Base-by-base conservation (phyloP, 306 rosid species). In the Lathyrus tuberosus region DNA sequence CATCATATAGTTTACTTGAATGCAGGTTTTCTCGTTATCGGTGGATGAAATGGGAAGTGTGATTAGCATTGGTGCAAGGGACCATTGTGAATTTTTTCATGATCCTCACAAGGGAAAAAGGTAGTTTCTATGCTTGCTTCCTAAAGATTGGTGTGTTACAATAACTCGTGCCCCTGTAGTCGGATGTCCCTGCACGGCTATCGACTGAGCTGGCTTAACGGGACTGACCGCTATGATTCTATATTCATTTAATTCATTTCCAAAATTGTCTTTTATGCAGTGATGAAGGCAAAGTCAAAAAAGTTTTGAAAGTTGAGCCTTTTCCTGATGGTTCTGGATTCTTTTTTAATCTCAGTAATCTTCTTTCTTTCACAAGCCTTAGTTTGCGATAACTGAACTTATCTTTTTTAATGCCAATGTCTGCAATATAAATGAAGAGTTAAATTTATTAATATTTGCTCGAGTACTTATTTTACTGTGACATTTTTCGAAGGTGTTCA, bases 321-420 rank as follows among this genome's bases (percentile, higher is more conserved):
- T 85, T 90, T 70, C 94, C 93, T 0, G 98, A 93, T 63, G 91
- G 94, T 76, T 90, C 97, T 67, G 98, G 98, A 56, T 93, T 80
- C 84, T 86, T 86, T 79, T 93, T 93, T 80, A 90, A 93, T 82
- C 87, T 93, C 42, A 84, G 98, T 93, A 88, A 90, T 79, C 20
- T 73, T 67, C 76, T 71, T 76, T 70, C 73, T 76, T 75, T 57
- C 76, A 56, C 53, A 57, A 85, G 62, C 51, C 65, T 65, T 63
- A 56, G 16, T 69, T 69, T 72, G 42, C 74, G 43, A n/a, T 53
- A 26, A 61, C 26, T 47, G 78, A 74, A 35, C 42, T 18, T 18
- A 60, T 63, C 42, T 56, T 24, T 72, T 64, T 63, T 24, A 13
- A 28, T 62, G 51, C 30, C 46, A 30, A 69, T 44, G 37, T 41